Base-by-base conservation (phyloP, 345 rosid species). In the Geranium rotundifolium region DNA sequence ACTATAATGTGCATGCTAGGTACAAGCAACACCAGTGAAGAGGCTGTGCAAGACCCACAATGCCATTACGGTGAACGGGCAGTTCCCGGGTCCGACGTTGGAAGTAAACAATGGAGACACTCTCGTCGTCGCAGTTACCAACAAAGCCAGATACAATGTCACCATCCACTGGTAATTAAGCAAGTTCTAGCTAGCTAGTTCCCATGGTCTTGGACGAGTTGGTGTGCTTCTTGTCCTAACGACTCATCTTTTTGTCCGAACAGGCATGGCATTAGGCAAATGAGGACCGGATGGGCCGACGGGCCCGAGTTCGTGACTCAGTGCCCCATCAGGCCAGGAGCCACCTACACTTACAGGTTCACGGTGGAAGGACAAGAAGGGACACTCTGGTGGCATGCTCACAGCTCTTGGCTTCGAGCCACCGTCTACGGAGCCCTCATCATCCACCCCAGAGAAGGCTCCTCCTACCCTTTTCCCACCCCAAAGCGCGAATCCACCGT, bases 321-420 rank as follows among this genome's bases (percentile, higher is more conserved):
- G 59, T 92, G 98, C 34, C 98, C 98, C 3, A 87, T 92, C 58
- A 77, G 91, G 72, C 98, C 98, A 0, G 97, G 95, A 57, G 68
- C 79, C 4, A 92, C 85, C 60, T 92, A 82, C 79, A 85, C 88
- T 0, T 89, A 92, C 74, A 82, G 91, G 72, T 92, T 89, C 49
- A 92, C 91, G 1, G 75, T 92, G 67, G 76, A 86, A 72, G 95
- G 91, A 1, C 96, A 92, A 74, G 90, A 79, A 71, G 98, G 98
- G n/a, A 92, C 98, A 0, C 49, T 92, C 14, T 92, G 98, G 98
- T 92, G 98, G 98, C 98, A 92, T 63, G 97, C 97, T 56, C 98
- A 92, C 19, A 92, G 98, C 73, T 85, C 97, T 0, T 92, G 98
- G 98, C 95, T 92, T 23, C 75, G 98, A 74, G 97, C 97, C 57